These are phyloP conservation scores for Penicillium paneum DNA, from an alignment of 2,329 filamentous ascomycete genomes.

Conservation along the genomic window DNA sequence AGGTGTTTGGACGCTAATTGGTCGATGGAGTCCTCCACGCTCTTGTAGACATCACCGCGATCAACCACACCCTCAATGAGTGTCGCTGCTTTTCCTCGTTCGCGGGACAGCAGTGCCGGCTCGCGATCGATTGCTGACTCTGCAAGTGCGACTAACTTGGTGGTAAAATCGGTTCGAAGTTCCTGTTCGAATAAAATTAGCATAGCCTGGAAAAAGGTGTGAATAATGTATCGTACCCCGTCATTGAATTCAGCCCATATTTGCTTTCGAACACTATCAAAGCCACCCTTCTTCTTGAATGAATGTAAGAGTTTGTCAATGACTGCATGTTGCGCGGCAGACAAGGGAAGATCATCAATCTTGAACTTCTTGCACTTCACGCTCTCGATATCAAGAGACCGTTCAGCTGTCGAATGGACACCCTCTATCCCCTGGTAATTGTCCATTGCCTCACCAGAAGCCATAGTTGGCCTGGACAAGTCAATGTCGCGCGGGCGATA, in stretches of 20 bases:
- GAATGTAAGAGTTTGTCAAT: conserved; percentile 61
- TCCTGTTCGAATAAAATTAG: conserved; percentile 40
- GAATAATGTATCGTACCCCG: conserved; percentile 43
- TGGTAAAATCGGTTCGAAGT: conserved; percentile 51
- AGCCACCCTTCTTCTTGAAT: conserved; percentile 66
- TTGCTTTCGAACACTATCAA: conserved; percentile 60
- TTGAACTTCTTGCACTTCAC: conserved; percentile 52
- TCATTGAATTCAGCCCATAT: conserved; percentile 58
- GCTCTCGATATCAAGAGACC: conserved; percentile 33
- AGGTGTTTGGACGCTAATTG: conserved; percentile 54
- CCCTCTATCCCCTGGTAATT: conserved; percentile 32
- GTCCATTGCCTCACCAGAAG: conserved; percentile 28
- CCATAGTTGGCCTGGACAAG: conserved; percentile 17
- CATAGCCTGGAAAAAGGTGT: background rate
- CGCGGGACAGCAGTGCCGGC: conserved; percentile 58
- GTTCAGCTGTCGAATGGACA: conserved; percentile 28
- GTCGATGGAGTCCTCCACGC: conserved; percentile 55
- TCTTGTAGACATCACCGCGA: conserved; percentile 60
- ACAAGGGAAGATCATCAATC: conserved; percentile 59
- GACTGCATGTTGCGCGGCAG: conserved; percentile 54
- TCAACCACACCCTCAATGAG: conserved; percentile 64
- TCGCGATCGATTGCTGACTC: conserved; percentile 62
- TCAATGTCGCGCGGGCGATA: conserved; percentile 19
- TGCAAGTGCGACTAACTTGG: conserved; percentile 54
- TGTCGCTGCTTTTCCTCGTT: conserved; percentile 60